Percentiles rank a stretch among this genome's conserved stretches.
phyloP scores from a whole-genome alignment of 2,329 filamentous ascomycete species.

The Botrytis porri region DNA sequence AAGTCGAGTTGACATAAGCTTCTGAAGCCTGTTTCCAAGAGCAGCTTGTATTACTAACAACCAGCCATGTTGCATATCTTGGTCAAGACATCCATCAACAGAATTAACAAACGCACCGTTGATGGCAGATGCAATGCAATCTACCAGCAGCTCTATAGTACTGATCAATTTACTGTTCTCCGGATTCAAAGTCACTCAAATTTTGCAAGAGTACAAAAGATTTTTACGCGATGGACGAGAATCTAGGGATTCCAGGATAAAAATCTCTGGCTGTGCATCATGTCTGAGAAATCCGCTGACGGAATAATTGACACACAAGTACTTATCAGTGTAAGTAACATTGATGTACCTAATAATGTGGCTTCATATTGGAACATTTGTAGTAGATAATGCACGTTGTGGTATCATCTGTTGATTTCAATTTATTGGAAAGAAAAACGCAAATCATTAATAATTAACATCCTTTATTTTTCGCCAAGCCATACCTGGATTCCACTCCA shows the following conservation, averaged over 20 bases:
- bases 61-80: conserved; percentile 4
- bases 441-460: not conserved
- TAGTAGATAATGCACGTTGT: not conserved
- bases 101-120: not conserved
- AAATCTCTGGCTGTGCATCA: not conserved
- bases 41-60: not conserved
- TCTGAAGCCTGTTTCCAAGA: not conserved
- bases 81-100: not conserved
- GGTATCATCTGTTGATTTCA: not conserved
- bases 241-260: not conserved
- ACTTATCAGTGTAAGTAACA: not conserved
- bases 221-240: not conserved
- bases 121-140: conserved; percentile 1
- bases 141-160: not conserved
- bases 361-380: not conserved
- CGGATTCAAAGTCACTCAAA: not conserved
- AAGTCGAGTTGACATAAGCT: not conserved
- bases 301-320: not conserved
- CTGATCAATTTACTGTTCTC: not conserved
- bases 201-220: not conserved
- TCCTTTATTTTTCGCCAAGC: not conserved
- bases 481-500: not conserved
- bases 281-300: not conserved
- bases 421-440: not conserved
- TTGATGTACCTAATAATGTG: not conserved